phyloP scores from a whole-genome alignment of 2,329 filamentous ascomycete species.

The Aspergillus texensis region DNA sequence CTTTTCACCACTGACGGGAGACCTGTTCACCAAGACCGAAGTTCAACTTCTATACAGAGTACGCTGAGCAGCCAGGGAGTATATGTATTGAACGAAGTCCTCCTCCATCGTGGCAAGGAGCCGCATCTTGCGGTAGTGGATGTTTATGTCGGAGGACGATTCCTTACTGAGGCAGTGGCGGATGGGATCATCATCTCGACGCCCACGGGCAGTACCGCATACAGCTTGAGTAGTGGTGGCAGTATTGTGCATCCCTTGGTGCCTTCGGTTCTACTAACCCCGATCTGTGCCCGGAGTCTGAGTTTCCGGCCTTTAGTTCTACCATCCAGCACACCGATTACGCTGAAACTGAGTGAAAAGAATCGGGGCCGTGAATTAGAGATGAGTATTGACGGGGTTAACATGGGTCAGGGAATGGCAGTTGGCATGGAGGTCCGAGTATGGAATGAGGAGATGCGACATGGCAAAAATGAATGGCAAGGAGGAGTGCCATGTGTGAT shows the following conservation, averaged over 20 bases:
- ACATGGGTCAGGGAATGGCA: constrained; percentile 64
- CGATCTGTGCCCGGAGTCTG: constrained; percentile 89
- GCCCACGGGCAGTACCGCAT: constrained; percentile 92
- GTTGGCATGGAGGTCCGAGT: constrained; percentile 85
- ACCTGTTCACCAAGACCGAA: constrained; percentile 54
- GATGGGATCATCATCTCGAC: constrained; percentile 95
- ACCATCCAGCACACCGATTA: constrained; percentile 81
- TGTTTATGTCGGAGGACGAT: constrained; percentile 84
- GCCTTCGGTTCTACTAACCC: constrained; percentile 83
- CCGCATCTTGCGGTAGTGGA: constrained; percentile 91
- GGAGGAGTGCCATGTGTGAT: constrained; percentile 94
- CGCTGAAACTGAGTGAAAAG: constrained; percentile 77
- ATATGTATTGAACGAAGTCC: constrained; percentile 90
- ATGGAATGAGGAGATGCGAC: constrained; percentile 77
- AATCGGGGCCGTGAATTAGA: constrained; percentile 76
- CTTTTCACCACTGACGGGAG: constrained; percentile 71
- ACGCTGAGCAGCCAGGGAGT: constrained; percentile 47
- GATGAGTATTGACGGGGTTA: constrained; percentile 76
- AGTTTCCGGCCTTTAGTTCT: constrained; percentile 91
- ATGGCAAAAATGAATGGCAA: constrained; percentile 57
- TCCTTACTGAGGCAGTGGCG: constrained; percentile 89
- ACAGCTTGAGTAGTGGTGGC: constrained; percentile 89
- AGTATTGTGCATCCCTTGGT: constrained; percentile 94
- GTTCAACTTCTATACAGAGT: constrained; percentile 31
- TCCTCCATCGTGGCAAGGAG: constrained; percentile 86